Evolutionary conservation across 1,284 basidiomycete species (phyloP).

Genomic region (Mycena sp.): DNA sequence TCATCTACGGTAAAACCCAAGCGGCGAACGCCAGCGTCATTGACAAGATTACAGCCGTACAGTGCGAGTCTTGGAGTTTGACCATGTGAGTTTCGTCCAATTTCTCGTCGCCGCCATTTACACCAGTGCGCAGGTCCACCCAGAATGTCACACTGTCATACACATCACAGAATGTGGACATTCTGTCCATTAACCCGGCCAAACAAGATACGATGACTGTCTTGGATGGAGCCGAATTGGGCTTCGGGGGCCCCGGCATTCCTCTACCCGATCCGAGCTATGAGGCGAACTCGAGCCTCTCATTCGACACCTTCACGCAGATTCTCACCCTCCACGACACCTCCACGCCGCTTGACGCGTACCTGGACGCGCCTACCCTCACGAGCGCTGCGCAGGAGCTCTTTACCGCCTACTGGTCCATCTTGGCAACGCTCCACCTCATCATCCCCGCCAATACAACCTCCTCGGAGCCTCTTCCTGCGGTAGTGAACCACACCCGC

Average conservation of each 20-base stretch:
- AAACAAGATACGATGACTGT: not conserved
- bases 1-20: not conserved
- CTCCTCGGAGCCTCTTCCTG: not conserved
- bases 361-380: not conserved
- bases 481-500: not conserved
- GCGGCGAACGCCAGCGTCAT: not conserved
- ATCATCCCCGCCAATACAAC: not conserved
- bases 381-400: not conserved
- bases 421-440: not conserved
- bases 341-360: not conserved
- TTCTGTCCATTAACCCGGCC: not conserved
- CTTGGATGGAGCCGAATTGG: not conserved
- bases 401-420: conserved; percentile 4
- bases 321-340: not conserved
- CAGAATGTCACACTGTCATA: not conserved
- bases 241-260: not conserved
- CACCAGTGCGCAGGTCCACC: not conserved
- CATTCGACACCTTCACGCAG: conserved; percentile 1
- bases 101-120: not conserved
- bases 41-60: not conserved
- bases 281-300: not conserved
- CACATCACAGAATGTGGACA: not conserved
- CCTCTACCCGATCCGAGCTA: not conserved
- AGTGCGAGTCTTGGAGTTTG: not conserved
- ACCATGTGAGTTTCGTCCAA: not conserved